These are phyloP conservation scores for Porphyridium purpureum DNA, from an alignment of 23 red algal genomes.

Conservation along the genomic window DNA sequence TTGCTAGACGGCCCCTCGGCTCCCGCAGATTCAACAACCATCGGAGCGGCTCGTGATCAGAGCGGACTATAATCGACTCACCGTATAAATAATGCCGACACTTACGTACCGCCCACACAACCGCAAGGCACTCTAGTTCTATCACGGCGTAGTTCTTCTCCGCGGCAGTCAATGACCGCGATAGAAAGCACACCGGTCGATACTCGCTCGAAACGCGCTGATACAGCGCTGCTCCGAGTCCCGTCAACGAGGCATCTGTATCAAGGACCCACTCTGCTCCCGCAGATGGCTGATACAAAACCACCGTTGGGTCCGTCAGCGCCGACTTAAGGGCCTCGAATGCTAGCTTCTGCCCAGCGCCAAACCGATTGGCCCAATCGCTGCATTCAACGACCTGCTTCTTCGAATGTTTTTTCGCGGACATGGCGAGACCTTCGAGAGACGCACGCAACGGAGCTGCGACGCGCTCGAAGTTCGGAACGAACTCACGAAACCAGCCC, in stretches of 20 bases:
- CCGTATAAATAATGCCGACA: constrained; percentile 2
- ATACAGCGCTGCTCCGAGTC: constrained; percentile 9
- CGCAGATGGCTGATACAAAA: constrained; percentile 1
- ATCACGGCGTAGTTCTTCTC: constrained; percentile 3
- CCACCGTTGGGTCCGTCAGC: neutral
- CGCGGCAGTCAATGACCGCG: neutral
- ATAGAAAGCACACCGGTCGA: constrained; percentile 6
- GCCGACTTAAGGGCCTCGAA: constrained; percentile 1
- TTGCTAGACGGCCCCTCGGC: neutral
- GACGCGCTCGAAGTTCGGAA: constrained; percentile 8
- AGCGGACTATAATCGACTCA: neutral
- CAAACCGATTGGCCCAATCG: no score
- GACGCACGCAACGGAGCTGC: no score
- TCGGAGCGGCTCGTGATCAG: constrained; percentile 5
- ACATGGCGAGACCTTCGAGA: constrained; percentile 1
- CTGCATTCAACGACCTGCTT: neutral
- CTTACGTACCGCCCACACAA: constrained; percentile 7
- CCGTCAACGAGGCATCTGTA: constrained; percentile 4
- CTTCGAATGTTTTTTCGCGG: neutral
- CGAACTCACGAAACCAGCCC: neutral
- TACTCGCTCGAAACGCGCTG: neutral
- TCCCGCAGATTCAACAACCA: constrained; percentile 7
- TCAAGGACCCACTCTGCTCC: constrained; percentile 10
- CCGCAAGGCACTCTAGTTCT: constrained; percentile 16
- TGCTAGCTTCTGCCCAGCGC: neutral